Conservation (phyloP, 2,329 filamentous ascomycete genomes). For the Aspergillus intermedius region DNA sequence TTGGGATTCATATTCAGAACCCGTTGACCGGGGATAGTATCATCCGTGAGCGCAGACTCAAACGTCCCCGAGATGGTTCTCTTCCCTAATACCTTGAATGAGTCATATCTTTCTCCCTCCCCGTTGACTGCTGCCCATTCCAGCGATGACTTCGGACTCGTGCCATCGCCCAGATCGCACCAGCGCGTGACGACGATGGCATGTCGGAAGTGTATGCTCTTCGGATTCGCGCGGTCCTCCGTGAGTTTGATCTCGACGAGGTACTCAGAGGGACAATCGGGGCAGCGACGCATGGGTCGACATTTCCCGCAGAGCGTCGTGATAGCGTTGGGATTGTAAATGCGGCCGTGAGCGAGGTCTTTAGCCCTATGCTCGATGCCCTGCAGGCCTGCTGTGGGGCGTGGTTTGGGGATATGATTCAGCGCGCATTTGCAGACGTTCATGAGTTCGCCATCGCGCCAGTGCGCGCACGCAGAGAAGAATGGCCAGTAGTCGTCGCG, state of each 20-base stretch:
- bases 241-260: conserved; percentile 54
- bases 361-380: conserved; percentile 39
- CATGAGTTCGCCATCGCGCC: conserved; percentile 56
- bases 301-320: conserved; percentile 48
- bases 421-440: conserved; percentile 56
- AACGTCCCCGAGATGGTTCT: conserved; percentile 55
- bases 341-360: conserved; percentile 20
- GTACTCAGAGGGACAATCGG: conserved; percentile 58
- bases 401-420: conserved; percentile 48
- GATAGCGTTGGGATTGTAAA: conserved; percentile 39
- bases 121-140: conserved; percentile 55
- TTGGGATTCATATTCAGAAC: conserved; percentile 55
- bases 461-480: conserved; percentile 58
- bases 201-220: conserved; percentile 48
- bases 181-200: conserved; percentile 56
- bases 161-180: conserved; percentile 55
- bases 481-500: conserved; percentile 56
- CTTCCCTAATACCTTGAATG: conserved; percentile 48
- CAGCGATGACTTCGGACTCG: conserved; percentile 39
- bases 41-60: conserved; percentile 50
- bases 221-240: conserved; percentile 46
- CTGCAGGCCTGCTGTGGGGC: conserved; percentile 33
- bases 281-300: conserved; percentile 54
- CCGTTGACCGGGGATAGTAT: conserved; percentile 51
- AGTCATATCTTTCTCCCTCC: conserved; percentile 43